These are phyloP conservation scores for Xylaria longipes DNA, from an alignment of 495 filamentous ascomycete species.

Conservation along the genomic window DNA sequence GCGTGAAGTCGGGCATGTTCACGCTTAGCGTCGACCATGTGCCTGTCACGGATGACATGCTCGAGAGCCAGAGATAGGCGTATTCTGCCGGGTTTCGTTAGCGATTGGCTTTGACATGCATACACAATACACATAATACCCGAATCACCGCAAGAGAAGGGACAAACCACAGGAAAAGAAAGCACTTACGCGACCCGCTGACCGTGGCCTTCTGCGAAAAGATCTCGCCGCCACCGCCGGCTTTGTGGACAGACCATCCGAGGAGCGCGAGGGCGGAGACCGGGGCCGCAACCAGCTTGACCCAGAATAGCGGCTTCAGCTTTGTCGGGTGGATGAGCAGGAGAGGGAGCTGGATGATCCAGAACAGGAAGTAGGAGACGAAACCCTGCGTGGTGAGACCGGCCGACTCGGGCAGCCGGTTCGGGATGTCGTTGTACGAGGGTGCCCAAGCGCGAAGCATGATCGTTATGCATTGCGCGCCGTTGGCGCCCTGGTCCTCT, in stretches of 20 bases:
- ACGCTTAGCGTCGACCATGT: constrained; percentile 54
- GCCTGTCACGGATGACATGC: constrained; percentile 54
- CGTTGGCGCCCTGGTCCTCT: constrained; percentile 63
- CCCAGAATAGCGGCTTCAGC: constrained; percentile 64
- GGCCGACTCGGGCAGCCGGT: constrained; percentile 59
- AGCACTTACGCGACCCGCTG: constrained; percentile 37
- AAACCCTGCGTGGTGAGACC: constrained; percentile 71
- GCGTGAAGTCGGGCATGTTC: constrained; percentile 67
- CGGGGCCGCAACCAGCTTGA: constrained; percentile 62
- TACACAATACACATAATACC: neutral
- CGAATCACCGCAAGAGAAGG: too few species aligned
- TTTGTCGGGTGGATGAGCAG: constrained; percentile 63
- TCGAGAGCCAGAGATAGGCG: constrained; percentile 49
- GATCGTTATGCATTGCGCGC: constrained; percentile 67
- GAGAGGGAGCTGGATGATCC: constrained; percentile 60
- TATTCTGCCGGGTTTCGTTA: constrained; percentile 30
- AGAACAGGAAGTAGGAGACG: constrained; percentile 69
- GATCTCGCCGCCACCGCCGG: constrained; percentile 54
- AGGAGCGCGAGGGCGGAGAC: constrained; percentile 60
- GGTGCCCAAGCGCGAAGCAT: constrained; percentile 76
- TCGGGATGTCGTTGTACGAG: constrained; percentile 61
- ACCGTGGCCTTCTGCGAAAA: constrained; percentile 52
- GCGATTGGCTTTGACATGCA: neutral
- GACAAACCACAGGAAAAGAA: too few species aligned
- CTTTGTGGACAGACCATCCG: constrained; percentile 57